These are phyloP conservation scores for Gigaspora rosea DNA, from an alignment of 192 early-diverging fungal genomes.

Conservation along the genomic window DNA sequence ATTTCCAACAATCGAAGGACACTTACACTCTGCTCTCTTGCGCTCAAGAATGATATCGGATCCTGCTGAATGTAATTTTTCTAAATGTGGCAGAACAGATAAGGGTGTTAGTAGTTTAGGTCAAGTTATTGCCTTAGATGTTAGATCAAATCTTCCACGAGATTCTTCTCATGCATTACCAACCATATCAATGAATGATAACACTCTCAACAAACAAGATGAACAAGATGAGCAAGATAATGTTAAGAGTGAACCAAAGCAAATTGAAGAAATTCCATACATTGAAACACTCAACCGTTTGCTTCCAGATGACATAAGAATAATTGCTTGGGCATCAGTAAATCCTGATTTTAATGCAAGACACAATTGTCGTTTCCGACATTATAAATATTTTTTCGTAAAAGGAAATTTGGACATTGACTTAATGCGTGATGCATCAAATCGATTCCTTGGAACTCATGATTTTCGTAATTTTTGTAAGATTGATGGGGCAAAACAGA, in stretches of 20 bases:
- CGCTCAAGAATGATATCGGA: slow-evolving; percentile 75
- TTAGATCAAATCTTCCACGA: slow-evolving; percentile 65
- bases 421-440: slow-evolving; percentile 74
- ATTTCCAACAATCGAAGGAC: slow-evolving; percentile 78
- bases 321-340: slow-evolving; percentile 91
- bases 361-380: slow-evolving; percentile 78
- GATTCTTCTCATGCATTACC: slow-evolving; percentile 40
- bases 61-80: slow-evolving; percentile 69
- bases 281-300: slow-evolving; percentile 79
- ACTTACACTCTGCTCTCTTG: slow-evolving; percentile 80
- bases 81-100: slow-evolving; percentile 84
- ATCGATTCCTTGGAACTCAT: slow-evolving; percentile 73
- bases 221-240: slow-evolving; percentile 29
- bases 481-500: slow-evolving; percentile 84
- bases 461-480: slow-evolving; percentile 98
- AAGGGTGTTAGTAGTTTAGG: slow-evolving; percentile 90
- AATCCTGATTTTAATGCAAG: slow-evolving; percentile 77
- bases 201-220: slow-evolving; percentile 10
- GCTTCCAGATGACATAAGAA: slow-evolving; percentile 85
- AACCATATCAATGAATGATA: slow-evolving; percentile 27
- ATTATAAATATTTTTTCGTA: slow-evolving; percentile 93
- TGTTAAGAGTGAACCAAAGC: slow-evolving; percentile 34
- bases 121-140: slow-evolving; percentile 81
- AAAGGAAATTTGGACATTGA: slow-evolving; percentile 67
- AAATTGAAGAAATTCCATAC: slow-evolving; percentile 73